phyloP scores from a whole-genome alignment of 305 asterid species.

The Salvia sclarea region DNA sequence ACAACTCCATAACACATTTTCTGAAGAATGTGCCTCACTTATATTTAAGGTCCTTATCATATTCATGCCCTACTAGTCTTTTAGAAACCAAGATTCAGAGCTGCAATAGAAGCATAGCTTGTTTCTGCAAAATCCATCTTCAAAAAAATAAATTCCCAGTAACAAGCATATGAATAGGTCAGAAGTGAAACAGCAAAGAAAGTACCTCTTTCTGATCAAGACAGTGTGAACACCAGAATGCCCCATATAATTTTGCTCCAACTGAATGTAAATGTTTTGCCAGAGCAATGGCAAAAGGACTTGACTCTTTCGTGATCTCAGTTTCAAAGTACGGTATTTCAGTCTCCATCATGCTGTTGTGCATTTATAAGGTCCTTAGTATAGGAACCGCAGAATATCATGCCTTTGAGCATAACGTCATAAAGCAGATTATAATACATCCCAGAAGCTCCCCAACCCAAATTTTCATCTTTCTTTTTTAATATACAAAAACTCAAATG shows the following conservation, averaged over 20 bases:
- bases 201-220: slow-evolving; percentile 86
- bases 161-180: neutral
- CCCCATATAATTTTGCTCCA: slow-evolving; percentile 91
- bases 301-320: slow-evolving; percentile 61
- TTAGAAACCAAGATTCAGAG: slow-evolving; percentile 10
- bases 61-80: neutral
- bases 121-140: neutral
- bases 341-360: slow-evolving; percentile 53
- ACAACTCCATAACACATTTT: neutral
- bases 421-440: slow-evolving; percentile 17
- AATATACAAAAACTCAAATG: neutral
- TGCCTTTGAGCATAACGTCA: slow-evolving; percentile 22
- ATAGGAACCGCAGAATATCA: neutral
- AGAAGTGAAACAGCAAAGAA: slow-evolving; percentile 19
- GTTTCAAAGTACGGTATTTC: slow-evolving; percentile 73
- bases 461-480: neutral
- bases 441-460: slow-evolving; percentile 14
- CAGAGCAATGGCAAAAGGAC: slow-evolving; percentile 79
- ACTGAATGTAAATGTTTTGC: slow-evolving; percentile 74
- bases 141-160: neutral
- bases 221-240: slow-evolving; percentile 99
- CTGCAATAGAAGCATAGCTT: slow-evolving; percentile 2
- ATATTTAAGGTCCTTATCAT: neutral
- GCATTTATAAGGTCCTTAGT: slow-evolving; percentile 28
- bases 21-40: neutral